Evolutionary conservation across 805 yeast species (phyloP), one percentile per base, ranked within the genome.

Genomic region (Pichia gijzeniarum): DNA sequence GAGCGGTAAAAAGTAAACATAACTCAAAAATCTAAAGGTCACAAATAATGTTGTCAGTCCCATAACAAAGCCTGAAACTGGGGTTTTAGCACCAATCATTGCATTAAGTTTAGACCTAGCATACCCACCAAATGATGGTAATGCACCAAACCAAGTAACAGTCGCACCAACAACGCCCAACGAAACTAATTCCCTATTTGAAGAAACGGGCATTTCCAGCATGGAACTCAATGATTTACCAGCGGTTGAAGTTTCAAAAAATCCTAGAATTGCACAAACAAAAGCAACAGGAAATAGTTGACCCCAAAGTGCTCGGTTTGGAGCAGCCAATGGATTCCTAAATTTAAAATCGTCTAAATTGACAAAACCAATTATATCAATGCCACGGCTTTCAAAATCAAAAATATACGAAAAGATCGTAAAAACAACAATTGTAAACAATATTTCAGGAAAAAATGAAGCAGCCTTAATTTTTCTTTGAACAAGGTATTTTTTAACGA

Each of bases 111-210:
- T 89, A 16, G 95, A 84, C 56, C 98, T 74, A 2, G 96, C 98
- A 59, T 90, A 91, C 0, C 98, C 98, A 9, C 98, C 99, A 71
- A 90, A 90, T 0, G 95, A 79, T 0, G 99, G 97, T 14, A 91
- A 67, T 0, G 89, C 84, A 36, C 86, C 84, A 44, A 79, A 61
- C 9, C 60, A 45, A 3, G 87, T 74, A 0, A 81, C 80, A 0
- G 74, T 64, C 2, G 88, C 48, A 54, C 90, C 91, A 45, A 84
- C 78, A 13, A 76, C 64, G 1, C 99, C 98, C 27, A 91, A 68
- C 0, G 97, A 97, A 4, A 93, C 90, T 35, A 91, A 67, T 60
- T 91, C 99, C 49, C 97, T 75, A 62, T 93, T 90, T 16, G 95
- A 78, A 0, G 95, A 85, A 10, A 89, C 76, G 0, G 87, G 82